Base-by-base conservation (phyloP, 352 stramenopile species). In the Pythium utonaiense region DNA sequence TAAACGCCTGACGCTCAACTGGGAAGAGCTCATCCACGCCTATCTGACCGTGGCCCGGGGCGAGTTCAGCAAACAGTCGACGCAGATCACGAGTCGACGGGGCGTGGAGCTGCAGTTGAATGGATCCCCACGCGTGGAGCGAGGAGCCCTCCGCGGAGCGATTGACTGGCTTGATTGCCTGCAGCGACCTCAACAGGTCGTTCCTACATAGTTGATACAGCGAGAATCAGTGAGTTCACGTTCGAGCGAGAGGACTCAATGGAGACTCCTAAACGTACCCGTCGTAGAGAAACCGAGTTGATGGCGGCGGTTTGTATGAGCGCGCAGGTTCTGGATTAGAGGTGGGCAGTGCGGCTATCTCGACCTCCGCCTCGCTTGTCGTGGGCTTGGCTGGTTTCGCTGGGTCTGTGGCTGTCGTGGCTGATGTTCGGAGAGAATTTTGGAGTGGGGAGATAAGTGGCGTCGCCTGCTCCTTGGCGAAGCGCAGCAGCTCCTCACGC, bases 21-120 rank as follows among this genome's bases (percentile, higher is more conserved):
- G 77, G 71, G 52, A 90, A 84, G 36, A 76, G 55, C 16, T 93
- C 80, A 50, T 93, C 83, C 8, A 91, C 53, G 17, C 83, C 80
- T 47, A 90, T 80, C 42, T 93, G 80, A 8, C 77, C 77, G 34
- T 66, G 57, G 1, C 48, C 34, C 13, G 80, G 83, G 16, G 73
- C 64, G 22, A 93, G 68, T 58, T 91, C 83, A 0, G 70, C 64
- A 48, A 84, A 89, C 5, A 66, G 38, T 7, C 71, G 73, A 2
- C 74, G 76, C 40, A 81, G 77, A 14, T 87, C 80, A 0, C 47
- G 27, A 8, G 73, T 71, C 3, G 78, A 68, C 3, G 69, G 69
- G 9, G 76, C 63, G 55, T 77, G 71, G 49, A 91, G 60, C 25
- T 80, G 69, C 28, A 88, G 64, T 19, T 83, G 73, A 54, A 91